Percentiles rank a stretch among this genome's conserved stretches.
These are phyloP conservation scores for Boletellus emodensis DNA, from an alignment of 768 basidiomycete species.

Conservation along the genomic window DNA sequence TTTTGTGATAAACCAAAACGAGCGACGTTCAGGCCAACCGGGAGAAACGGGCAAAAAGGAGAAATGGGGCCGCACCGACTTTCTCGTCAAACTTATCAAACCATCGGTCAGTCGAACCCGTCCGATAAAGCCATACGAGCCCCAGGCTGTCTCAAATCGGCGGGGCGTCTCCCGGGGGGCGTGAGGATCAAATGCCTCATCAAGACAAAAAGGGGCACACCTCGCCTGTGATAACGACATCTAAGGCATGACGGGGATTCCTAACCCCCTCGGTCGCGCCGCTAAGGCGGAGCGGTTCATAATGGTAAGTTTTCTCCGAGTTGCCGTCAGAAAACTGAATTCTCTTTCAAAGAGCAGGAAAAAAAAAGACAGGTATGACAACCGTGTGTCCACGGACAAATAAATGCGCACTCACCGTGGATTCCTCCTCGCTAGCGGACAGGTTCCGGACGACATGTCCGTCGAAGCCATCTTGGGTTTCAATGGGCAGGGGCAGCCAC, in stretches of 20 bases:
- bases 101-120: conserved; percentile 54
- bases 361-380: conserved; percentile 16
- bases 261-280: conserved; percentile 26
- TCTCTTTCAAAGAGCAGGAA: conserved; percentile 13
- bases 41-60: background rate
- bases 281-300: conserved; percentile 30
- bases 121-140: conserved; percentile 58
- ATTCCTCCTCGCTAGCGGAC: conserved; percentile 18
- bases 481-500: conserved; percentile 31
- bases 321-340: conserved; percentile 29
- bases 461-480: conserved; percentile 17
- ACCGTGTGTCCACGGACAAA: conserved; percentile 10
- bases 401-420: conserved; percentile 22
- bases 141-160: conserved; percentile 61
- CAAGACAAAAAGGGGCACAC: conserved; percentile 22
- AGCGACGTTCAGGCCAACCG: background rate
- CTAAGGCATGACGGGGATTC: conserved; percentile 29
- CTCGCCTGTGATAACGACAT: conserved; percentile 36
- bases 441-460: conserved; percentile 22
- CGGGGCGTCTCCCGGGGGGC: conserved; percentile 42
- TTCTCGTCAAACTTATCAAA: conserved; percentile 54
- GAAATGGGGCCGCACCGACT: conserved; percentile 44
- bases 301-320: conserved; percentile 22
- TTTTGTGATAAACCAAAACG: background rate
- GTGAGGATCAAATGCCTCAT: conserved; percentile 23